Evolutionary conservation across 176 grass and related monocot genomes (phyloP).

Genomic region (Oryza australiensis): DNA sequence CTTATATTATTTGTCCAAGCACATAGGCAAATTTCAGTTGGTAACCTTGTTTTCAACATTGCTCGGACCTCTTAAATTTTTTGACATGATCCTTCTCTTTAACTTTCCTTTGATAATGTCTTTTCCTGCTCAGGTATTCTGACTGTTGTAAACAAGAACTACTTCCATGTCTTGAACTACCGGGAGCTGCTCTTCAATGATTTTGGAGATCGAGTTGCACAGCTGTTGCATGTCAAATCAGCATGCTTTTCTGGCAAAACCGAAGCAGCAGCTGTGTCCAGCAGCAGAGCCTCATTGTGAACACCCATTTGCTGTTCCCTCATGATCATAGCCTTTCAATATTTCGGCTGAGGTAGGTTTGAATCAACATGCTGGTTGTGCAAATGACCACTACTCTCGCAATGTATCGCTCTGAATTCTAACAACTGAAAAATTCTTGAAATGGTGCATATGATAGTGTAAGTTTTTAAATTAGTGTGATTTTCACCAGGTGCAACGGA

Average conservation of each 20-base stretch:
- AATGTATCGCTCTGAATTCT: neutral
- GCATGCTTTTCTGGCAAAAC: no score
- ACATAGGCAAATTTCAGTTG: no score
- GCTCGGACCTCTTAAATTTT: neutral
- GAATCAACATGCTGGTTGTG: constrained; percentile 10
- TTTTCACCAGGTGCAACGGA: no score
- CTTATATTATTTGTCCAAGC: neutral
- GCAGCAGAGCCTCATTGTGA: no score
- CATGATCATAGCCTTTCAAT: constrained; percentile 82
- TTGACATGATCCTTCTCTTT: neutral
- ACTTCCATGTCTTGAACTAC: constrained; percentile 64
- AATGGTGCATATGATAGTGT: no score
- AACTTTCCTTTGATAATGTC: constrained; percentile 15
- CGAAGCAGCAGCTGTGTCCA: no score
- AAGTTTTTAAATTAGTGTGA: no score
- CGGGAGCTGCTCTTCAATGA: constrained; percentile 82
- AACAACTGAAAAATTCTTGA: constrained; percentile 3
- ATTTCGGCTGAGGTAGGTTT: constrained; percentile 82
- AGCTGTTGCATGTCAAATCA: no score
- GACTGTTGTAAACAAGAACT: constrained; percentile 58
- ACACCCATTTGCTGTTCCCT: no score
- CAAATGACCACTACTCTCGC: neutral
- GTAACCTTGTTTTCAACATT: neutral
- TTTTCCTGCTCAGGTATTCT: constrained; percentile 39
- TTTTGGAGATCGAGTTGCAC: no score